Evolutionary conservation across 495 filamentous ascomycete species (phyloP).

Genomic region (Neurospora intermedia): DNA sequence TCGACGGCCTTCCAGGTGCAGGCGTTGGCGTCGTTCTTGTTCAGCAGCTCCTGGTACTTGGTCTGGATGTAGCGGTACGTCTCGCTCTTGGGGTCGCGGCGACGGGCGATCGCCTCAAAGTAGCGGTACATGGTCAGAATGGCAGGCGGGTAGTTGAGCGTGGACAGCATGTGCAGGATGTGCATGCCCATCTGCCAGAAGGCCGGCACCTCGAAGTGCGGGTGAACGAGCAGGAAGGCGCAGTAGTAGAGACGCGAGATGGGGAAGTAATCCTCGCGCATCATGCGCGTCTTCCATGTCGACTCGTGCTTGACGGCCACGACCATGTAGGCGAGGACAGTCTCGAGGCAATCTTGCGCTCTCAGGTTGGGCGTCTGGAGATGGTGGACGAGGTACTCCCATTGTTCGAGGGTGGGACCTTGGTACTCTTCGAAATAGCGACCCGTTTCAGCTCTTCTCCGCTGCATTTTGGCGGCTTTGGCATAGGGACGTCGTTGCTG

Average conservation of each 20-base stretch:
- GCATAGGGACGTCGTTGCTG: neutral
- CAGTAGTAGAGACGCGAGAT: slow-evolving; percentile 9
- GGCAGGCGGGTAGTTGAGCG: slow-evolving; percentile 16
- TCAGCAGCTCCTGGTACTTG: slow-evolving; percentile 5
- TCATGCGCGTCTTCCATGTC: slow-evolving; percentile 8
- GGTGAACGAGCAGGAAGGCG: slow-evolving; percentile 7
- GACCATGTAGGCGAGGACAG: slow-evolving; percentile 15
- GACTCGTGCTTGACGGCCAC: slow-evolving; percentile 8
- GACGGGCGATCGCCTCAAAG: neutral
- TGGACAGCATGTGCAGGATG: slow-evolving; percentile 17
- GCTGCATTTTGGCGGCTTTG: neutral
- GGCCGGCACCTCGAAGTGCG: neutral
- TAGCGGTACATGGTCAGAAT: slow-evolving; percentile 11
- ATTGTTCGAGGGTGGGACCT: slow-evolving; percentile 18
- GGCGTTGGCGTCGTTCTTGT: slow-evolving; percentile 7
- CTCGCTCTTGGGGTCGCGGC: neutral
- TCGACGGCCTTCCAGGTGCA: slow-evolving; percentile 13
- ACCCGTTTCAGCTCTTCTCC: neutral
- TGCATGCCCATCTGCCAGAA: slow-evolving; percentile 6
- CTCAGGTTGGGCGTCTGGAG: slow-evolving; percentile 12
- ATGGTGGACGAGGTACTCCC: neutral
- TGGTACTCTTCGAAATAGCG: slow-evolving; percentile 13
- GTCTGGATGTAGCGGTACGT: neutral
- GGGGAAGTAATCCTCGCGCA: slow-evolving; percentile 7
- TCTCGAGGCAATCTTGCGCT: slow-evolving; percentile 9